Evolutionary conservation across 371 early-diverging fungal species (phyloP).

Genomic region (Mucor mucedo): DNA sequence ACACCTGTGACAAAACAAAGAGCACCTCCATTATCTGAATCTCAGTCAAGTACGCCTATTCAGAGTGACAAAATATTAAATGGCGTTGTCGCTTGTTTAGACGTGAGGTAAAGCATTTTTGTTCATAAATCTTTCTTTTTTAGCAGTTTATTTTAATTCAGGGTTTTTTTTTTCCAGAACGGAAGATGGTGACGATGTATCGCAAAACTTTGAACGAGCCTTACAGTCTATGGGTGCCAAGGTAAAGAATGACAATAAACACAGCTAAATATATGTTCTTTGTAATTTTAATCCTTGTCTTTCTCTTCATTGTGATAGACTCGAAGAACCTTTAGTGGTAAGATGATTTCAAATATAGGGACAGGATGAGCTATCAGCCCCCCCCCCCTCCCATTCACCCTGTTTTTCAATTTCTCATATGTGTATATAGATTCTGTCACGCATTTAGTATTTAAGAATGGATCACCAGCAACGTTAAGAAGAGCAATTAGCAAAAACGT

Average conservation of each 20-base stretch:
- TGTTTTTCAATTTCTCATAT: too few species aligned
- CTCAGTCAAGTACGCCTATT: slow-evolving; percentile 6
- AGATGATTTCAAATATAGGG: too few species aligned
- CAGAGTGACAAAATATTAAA: slow-evolving; percentile 33
- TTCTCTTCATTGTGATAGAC: slow-evolving; percentile 1
- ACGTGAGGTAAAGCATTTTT: slow-evolving; percentile 37
- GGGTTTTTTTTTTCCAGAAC: slow-evolving; percentile 30
- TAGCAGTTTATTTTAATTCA: neutral
- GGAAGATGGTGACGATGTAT: slow-evolving; percentile 56
- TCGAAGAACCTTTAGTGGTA: slow-evolving; percentile 18
- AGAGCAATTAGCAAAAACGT: slow-evolving; percentile 42
- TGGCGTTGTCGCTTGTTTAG: slow-evolving; percentile 51
- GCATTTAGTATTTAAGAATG: slow-evolving; percentile 55
- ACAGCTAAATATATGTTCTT: neutral
- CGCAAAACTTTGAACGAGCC: slow-evolving; percentile 47
- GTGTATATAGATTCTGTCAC: slow-evolving; percentile 43
- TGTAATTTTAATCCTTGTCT: neutral
- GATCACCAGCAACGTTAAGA: slow-evolving; percentile 44
- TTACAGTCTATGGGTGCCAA: slow-evolving; percentile 56
- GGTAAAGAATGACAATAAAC: neutral
- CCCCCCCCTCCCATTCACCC: too few species aligned
- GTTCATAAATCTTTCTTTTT: neutral
- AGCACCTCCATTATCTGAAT: neutral
- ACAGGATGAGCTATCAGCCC: too few species aligned
- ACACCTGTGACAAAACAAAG: neutral